Evolutionary conservation across 2,329 filamentous ascomycete genomes (phyloP), one percentile per base, ranked within the genome.

Genomic region (Aureobasidium sp.): DNA sequence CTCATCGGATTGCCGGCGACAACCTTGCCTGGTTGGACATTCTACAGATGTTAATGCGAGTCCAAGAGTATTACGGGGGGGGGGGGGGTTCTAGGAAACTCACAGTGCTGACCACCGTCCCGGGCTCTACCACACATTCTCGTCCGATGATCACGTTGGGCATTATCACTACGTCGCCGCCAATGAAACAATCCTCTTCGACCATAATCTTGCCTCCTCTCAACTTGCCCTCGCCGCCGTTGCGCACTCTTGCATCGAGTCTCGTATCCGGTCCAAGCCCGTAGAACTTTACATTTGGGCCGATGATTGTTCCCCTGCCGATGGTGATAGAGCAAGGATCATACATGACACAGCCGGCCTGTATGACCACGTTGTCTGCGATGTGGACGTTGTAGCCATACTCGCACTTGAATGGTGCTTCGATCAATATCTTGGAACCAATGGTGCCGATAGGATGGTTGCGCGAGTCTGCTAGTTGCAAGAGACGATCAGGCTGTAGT

Each of bases 351-450:
- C 92, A 96, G 68, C 90, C 88, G 60, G 89, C 83, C 19, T 88
- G 89, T 65, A 99, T 88, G 60, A 86, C 83, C 2, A 95, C 90
- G 64, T 94, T 86, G 66, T 92, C 87, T 13, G 89, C 92, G 65
- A 99, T 88, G 50, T 83, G 82, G 67, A 97, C 88, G 72, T 99
- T 97, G 76, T 96, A 97, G 0, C 94, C 94, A 69, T 96, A 96
- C 69, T 96, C 91, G 71, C 93, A 96, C 49, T 81, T 86, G 72
- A 99, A 97, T 0, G 93, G 93, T 2, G 89, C 85, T 68, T 96
- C 90, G 27, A 99, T 88, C 43, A 86, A 79, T 5, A 89, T 87
- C 60, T 87, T 84, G 17, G 85, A 82, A n/a, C 90, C 90, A 5
- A 94, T 82, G 25, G 79, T 82, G 60, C 83, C 89, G 60, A 77